Conservation (phyloP, 257 asterid species). For the Agastache rugosa region DNA sequence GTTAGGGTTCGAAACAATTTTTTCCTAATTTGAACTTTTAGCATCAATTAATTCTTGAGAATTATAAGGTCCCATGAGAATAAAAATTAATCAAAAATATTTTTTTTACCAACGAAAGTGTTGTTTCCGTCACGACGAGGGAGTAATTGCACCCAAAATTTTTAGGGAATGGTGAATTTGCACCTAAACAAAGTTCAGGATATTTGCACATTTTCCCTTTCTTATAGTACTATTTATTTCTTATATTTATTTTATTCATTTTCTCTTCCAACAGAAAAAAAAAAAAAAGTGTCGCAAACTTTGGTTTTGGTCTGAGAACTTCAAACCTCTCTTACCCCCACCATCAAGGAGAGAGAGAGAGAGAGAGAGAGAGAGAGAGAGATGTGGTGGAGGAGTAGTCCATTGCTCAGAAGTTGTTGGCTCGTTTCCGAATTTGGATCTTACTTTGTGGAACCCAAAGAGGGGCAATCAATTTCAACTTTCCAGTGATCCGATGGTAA, state of each 20-base stretch:
- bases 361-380: constrained; percentile 10
- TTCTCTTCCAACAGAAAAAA: too few relatives aligned
- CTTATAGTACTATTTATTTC: too few relatives aligned
- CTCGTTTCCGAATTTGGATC: constrained; percentile 34
- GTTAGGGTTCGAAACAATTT: too few relatives aligned
- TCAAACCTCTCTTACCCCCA: constrained; percentile 34
- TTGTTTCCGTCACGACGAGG: too few relatives aligned
- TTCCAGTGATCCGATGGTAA: constrained; percentile 42
- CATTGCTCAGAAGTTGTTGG: constrained; percentile 26
- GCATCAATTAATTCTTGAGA: too few relatives aligned
- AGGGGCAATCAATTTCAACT: constrained; percentile 24
- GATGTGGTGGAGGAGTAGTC: constrained; percentile 20
- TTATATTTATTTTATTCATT: not conserved
- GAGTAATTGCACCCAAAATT: too few relatives aligned
- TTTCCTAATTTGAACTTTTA: too few relatives aligned
- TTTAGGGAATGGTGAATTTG: too few relatives aligned
- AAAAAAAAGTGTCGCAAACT: constrained; percentile 15
- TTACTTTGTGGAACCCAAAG: constrained; percentile 21
- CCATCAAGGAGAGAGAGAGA: constrained; percentile 2
- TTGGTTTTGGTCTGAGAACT: constrained; percentile 32
- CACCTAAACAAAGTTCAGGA: too few relatives aligned
- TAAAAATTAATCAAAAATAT: too few relatives aligned
- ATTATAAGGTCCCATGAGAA: too few relatives aligned
- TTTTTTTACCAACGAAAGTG: too few relatives aligned
- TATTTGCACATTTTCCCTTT: constrained; percentile 20